Conservation (phyloP, 2,329 filamentous ascomycete species). For the Aureobasidium mangrovei region DNA sequence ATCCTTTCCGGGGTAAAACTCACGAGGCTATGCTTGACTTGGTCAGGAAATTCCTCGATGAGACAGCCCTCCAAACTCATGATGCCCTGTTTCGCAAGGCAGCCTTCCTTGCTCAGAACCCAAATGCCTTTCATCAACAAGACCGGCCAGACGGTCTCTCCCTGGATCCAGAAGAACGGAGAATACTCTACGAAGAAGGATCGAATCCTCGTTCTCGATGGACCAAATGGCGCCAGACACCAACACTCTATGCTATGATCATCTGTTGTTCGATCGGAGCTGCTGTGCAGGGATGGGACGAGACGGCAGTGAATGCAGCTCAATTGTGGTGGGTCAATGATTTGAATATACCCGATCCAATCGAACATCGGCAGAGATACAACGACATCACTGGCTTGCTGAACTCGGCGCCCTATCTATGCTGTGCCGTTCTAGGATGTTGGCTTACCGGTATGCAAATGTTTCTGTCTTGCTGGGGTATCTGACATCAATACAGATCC, state of each 20-base stretch:
- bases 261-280: not conserved
- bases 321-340: conserved; percentile 14
- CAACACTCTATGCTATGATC: not conserved
- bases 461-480: not conserved
- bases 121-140: not conserved
- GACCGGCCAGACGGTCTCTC: not conserved
- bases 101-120: not conserved
- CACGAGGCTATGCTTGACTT: not conserved
- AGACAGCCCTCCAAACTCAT: not conserved
- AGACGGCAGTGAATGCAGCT: conserved; percentile 42
- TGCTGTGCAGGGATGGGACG: conserved; percentile 41
- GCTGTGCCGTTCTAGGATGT: conserved; percentile 60
- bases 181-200: not conserved
- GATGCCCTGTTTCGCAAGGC: not conserved
- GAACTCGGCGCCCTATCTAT: conserved; percentile 56
- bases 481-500: conserved; percentile 40
- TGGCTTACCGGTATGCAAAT: conserved; percentile 37
- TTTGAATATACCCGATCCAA: conserved; percentile 12
- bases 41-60: not conserved
- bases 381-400: conserved; percentile 19
- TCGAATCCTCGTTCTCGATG: not conserved
- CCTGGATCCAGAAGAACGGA: not conserved
- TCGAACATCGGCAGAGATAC: not conserved
- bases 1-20: not conserved
- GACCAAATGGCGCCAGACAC: not conserved